A percentile compares a stretch with the other conserved stretches of the same genome.
phyloP scores from a whole-genome alignment of 768 basidiomycete genomes.

The Lactarius tabidus region DNA sequence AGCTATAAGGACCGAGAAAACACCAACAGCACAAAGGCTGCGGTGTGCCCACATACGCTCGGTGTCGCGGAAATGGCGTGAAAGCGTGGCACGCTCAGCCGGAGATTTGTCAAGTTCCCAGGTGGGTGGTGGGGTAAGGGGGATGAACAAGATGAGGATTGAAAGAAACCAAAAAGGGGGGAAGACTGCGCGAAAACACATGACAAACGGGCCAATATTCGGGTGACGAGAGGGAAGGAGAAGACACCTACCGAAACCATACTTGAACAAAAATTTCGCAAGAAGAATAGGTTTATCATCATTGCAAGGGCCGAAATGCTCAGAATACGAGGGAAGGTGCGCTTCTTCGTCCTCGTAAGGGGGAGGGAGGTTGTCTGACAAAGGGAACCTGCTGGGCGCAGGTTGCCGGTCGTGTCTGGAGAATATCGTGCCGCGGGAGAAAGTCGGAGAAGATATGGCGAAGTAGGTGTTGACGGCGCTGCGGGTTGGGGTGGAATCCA shows the following conservation, averaged over 20 bases:
- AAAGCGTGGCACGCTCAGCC: constrained; percentile 34
- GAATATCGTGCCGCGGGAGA: neutral
- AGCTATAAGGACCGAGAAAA: constrained; percentile 24
- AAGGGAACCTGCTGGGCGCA: neutral
- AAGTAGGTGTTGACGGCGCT: neutral
- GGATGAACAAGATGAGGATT: constrained; percentile 38
- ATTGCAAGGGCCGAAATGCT: constrained; percentile 8
- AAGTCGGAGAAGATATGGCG: neutral
- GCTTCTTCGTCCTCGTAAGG: constrained; percentile 8
- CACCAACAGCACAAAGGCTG: constrained; percentile 32
- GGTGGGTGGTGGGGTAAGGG: constrained; percentile 37
- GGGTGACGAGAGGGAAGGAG: neutral
- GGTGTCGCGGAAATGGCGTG: constrained; percentile 33
- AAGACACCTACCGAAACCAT: constrained; percentile 44
- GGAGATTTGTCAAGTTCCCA: constrained; percentile 38
- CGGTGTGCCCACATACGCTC: constrained; percentile 44
- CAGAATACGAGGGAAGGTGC: constrained; percentile 36
- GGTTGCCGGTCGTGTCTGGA: neutral
- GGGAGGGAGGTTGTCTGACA: neutral
- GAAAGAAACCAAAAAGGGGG: constrained; percentile 49
- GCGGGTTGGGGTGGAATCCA: neutral
- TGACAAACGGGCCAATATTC: neutral
- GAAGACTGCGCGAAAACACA: constrained; percentile 36
- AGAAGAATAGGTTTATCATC: constrained; percentile 41
- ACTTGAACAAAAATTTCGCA: constrained; percentile 46